Evolutionary conservation across 345 rosid species (phyloP), one percentile per base, ranked within the genome.

Genomic region (Odontarrhena argentea): DNA sequence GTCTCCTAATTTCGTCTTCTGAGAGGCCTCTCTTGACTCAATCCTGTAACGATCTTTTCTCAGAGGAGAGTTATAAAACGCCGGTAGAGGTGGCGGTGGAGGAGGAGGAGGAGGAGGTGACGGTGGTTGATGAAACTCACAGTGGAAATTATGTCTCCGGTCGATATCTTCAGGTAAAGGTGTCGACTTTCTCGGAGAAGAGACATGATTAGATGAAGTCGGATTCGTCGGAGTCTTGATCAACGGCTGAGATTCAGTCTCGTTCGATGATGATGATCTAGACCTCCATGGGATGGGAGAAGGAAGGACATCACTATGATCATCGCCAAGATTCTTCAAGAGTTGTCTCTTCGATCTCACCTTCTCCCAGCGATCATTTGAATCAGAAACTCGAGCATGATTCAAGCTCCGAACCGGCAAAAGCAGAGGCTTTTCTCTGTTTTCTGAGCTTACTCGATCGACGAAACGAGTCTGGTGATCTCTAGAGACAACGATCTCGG

Each of bases 231-330:
- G 72, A 26, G 60, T 51, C 48, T 68, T 74, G 60, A 48, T 60
- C 73, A 67, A 30, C 69, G 77, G 74, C 40, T 47, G 69, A 0
- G 48, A 47, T 35, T 66, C 67, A 36, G 57, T 63, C 12, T 2
- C n/a, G 58, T 65, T 67, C n/a, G 1, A 45, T 4, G 73, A 36
- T n/a, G 71, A 73, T 12, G 60, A 78, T 2, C 95, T 82, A 55
- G 99, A 86, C 34, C 87, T 76, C 99, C 99, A 94, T 6, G 99
- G 99, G 66, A 91, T 85, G 15, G 99, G 99, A 35, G 99, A 94
- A 56, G 95, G 96, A 78, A 94, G 95, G 14, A 82, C 97, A 59
- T 81, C 77, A 49, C 66, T 79, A 9, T 74, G 81, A 26, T 81
- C 83, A 51, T 70, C 52, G 73, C 55, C 71, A 60, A 74, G 77